These are phyloP conservation scores for Solanum gandarillasii DNA, from an alignment of 257 asterid genomes.

Conservation along the genomic window DNA sequence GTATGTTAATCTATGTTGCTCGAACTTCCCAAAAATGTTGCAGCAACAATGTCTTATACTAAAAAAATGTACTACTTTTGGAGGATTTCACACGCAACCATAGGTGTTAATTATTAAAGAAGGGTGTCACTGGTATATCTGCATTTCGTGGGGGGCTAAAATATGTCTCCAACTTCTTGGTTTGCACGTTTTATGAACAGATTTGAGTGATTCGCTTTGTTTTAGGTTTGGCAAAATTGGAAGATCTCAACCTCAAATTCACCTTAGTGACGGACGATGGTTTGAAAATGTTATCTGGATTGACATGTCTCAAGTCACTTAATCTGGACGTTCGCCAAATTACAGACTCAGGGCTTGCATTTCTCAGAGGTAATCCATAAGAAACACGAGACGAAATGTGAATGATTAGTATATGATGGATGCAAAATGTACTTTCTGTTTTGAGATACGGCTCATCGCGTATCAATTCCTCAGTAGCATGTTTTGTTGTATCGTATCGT, in stretches of 20 bases:
- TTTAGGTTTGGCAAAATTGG: slow-evolving; percentile 18
- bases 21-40: not conserved
- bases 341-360: slow-evolving; percentile 16
- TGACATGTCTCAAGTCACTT: slow-evolving; percentile 19
- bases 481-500: not conserved
- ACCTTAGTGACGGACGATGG: slow-evolving; percentile 19
- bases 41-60: not conserved
- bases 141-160: not conserved
- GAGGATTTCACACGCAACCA: not conserved
- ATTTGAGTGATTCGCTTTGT: not conserved
- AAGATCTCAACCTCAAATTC: slow-evolving; percentile 22
- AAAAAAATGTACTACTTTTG: not conserved
- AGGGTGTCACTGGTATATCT: not conserved
- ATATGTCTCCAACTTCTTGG: not conserved
- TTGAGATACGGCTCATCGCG: not conserved
- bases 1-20: not conserved
- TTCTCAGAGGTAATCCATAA: slow-evolving; percentile 7
- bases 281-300: slow-evolving; percentile 11
- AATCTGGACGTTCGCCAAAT: slow-evolving; percentile 26
- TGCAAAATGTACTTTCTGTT: not conserved
- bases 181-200: not conserved
- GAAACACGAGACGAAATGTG: not conserved
- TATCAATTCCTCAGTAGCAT: not conserved
- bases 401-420: not conserved
- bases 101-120: not conserved